phyloP scores from a whole-genome alignment of 352 stramenopile genomes.

The Albugo candida region DNA sequence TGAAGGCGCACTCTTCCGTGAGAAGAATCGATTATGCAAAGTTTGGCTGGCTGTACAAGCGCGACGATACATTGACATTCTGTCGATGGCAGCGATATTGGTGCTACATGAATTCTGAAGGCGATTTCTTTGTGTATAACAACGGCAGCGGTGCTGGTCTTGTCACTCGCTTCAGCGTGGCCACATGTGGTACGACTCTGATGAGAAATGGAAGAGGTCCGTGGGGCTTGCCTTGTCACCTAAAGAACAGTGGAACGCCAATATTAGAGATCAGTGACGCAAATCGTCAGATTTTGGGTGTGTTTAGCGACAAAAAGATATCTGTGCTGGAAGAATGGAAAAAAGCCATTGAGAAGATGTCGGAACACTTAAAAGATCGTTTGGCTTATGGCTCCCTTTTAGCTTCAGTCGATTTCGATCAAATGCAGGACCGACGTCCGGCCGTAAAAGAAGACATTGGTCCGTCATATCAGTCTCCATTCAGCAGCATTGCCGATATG shows the following conservation, averaged over 20 bases:
- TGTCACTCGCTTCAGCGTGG: slow-evolving; percentile 41
- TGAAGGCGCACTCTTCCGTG: slow-evolving; percentile 33
- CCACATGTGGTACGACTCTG: slow-evolving; percentile 46
- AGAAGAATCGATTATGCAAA: background rate
- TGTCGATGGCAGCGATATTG: slow-evolving; percentile 62
- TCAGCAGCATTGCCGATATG: too few species aligned
- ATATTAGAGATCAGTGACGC: too few species aligned
- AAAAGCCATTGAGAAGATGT: slow-evolving; percentile 24
- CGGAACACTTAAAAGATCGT: too few species aligned
- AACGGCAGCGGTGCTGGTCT: slow-evolving; percentile 45
- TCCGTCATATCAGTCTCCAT: too few species aligned
- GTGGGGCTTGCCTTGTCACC: slow-evolving; percentile 14
- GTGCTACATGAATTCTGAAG: slow-evolving; percentile 56
- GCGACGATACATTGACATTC: slow-evolving; percentile 71
- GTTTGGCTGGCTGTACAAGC: slow-evolving; percentile 69
- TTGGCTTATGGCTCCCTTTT: too few species aligned
- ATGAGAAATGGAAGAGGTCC: slow-evolving; percentile 31
- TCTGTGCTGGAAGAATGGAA: slow-evolving; percentile 58
- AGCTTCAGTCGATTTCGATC: too few species aligned
- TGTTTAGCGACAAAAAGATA: slow-evolving; percentile 35
- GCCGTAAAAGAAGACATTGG: too few species aligned
- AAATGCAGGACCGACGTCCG: too few species aligned
- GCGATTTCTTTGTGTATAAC: slow-evolving; percentile 43
- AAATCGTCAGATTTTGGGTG: slow-evolving; percentile 1
- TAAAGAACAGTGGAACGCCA: slow-evolving; percentile 5